Base-by-base conservation (phyloP, 2,329 filamentous ascomycete species). In the Parafenestella ontariensis region DNA sequence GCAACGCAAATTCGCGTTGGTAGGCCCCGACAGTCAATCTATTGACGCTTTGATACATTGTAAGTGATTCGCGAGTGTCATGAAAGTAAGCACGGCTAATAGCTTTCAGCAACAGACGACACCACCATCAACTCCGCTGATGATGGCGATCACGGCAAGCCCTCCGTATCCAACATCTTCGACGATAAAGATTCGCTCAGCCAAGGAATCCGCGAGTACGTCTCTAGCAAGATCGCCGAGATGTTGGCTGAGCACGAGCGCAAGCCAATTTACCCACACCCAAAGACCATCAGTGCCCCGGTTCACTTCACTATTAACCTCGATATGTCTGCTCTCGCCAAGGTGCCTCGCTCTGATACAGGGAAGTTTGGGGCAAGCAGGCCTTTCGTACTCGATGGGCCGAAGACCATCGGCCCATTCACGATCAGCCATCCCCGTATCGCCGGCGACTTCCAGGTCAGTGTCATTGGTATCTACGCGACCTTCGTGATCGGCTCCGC, bases 221-320 rank as follows among this genome's bases (percentile, higher is more conserved):
- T 62, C 10, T 46, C 44, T 2, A 55, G 45, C 42, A 54, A 62
- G 54, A 55, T 57, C 20, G 46, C 48, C 1, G 29, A 49, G 21
- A 43, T 43, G 1, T 23, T 43, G 3, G 29, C 3, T 5, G 24
- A 39, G 8, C 21, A 42, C 11, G 34, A 52, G 5, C 7, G 28
- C 3, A 31, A 42, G 15, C 18, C 39, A 5, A 1, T 4, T 3
- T 5, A 18, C 24, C 3, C 31, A 7, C 17, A 20, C 1, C n/a
- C 8, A 8, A 9, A 44, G 23, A 13, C 11, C 20, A 4, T 8
- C 18, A 8, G 3, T 24, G 17, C 36, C 18, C 13, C 17, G 15
- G 15, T 29, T 5, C 40, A 43, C 7, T 6, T 52, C 21, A 43
- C 39, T n/a, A 10, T 52, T 37, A 48, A 43, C n/a, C 23, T 48